Percentiles rank a stretch among this genome's conserved stretches.
Conservation (phyloP, 129 eudicot species). For the Tagetes erecta region DNA sequence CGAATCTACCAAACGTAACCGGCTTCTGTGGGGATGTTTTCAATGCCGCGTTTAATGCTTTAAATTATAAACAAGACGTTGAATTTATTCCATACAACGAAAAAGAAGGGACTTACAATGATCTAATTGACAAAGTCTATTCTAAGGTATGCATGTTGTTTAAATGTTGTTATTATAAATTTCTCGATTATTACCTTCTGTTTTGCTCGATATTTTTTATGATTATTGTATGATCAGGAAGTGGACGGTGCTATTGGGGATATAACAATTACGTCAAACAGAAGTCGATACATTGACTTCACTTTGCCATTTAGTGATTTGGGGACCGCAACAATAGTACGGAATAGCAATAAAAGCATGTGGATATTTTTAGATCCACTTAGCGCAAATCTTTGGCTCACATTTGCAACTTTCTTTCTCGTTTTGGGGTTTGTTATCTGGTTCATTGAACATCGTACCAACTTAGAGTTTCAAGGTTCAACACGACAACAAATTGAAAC, state of each 20-base stretch:
- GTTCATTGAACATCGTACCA: constrained; percentile 40
- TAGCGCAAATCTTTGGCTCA: constrained; percentile 37
- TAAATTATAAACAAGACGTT: neutral
- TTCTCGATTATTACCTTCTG: no score
- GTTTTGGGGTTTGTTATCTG: constrained; percentile 37
- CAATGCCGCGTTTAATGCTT: constrained; percentile 18
- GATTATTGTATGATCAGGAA: constrained; percentile 20
- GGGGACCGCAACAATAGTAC: constrained; percentile 36
- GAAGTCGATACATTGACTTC: constrained; percentile 47
- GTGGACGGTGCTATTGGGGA: constrained; percentile 56
- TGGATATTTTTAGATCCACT: constrained; percentile 53
- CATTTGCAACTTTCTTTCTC: constrained; percentile 32
- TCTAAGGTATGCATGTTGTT: constrained; percentile 13
- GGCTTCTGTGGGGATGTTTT: constrained; percentile 48
- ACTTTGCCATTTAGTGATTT: constrained; percentile 42
- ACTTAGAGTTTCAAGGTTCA: constrained; percentile 37
- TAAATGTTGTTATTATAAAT: neutral
- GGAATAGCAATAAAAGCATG: constrained; percentile 16
- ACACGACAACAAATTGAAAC: constrained; percentile 35
- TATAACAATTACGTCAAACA: constrained; percentile 42
- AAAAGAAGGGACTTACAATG: constrained; percentile 6
- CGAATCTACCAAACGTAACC: constrained; percentile 34
- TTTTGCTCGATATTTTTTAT: neutral
- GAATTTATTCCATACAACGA: constrained; percentile 9
- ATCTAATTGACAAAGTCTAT: constrained; percentile 10